Conservation (phyloP, 441 rosid species). For the Brassica balearica region DNA sequence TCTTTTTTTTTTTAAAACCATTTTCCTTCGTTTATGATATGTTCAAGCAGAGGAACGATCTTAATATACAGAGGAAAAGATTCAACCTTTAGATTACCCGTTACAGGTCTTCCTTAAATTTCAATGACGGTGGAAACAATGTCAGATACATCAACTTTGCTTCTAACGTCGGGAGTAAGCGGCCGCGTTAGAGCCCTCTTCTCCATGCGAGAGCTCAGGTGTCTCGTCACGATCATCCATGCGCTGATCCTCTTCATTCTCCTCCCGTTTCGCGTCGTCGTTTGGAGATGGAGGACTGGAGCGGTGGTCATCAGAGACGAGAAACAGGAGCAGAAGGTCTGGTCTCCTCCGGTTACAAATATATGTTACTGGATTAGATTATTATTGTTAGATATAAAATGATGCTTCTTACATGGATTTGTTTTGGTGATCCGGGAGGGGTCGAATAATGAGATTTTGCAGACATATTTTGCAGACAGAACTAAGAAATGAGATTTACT, state of each 20-base stretch:
- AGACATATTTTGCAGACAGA: no score
- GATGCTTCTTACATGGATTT: no score
- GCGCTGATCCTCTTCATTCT: constrained; percentile 60
- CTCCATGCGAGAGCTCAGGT: constrained; percentile 59
- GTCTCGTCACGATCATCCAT: constrained; percentile 52
- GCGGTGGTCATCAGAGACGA: constrained; percentile 50
- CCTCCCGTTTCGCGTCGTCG: constrained; percentile 61
- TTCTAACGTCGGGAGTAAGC: constrained; percentile 85
- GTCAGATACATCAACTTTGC: constrained; percentile 50
- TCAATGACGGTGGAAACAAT: constrained; percentile 51
- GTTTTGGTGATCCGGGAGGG: no score
- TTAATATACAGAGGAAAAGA: constrained; percentile 17
- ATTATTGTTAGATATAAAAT: no score
- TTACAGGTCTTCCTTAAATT: not conserved
- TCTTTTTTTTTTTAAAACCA: not conserved
- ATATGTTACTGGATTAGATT: no score
- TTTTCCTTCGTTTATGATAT: constrained; percentile 45
- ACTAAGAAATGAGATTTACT: no score
- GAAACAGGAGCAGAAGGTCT: constrained; percentile 48
- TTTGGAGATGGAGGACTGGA: constrained; percentile 47
- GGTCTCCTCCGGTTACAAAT: constrained; percentile 44
- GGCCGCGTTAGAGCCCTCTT: constrained; percentile 72
- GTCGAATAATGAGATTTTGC: no score
- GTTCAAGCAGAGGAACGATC: constrained; percentile 38
- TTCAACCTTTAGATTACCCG: constrained; percentile 15